phyloP scores from a whole-genome alignment of 441 rosid genomes.

The Adansonia rubrostipa region DNA sequence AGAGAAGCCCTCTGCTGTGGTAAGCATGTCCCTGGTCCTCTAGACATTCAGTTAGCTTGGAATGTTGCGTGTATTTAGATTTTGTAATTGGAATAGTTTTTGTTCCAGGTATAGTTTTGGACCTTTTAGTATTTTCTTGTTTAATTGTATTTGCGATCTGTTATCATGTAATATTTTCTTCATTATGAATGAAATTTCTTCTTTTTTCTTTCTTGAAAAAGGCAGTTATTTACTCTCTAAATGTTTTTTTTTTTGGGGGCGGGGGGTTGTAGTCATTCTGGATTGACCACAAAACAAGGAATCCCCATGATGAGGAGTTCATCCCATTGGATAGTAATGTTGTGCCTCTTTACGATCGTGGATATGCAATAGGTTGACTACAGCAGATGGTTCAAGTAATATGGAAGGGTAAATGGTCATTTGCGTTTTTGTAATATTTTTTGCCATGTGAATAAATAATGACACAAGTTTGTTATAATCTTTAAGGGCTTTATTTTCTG shows the following conservation, averaged over 20 bases:
- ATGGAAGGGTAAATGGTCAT: slow-evolving; percentile 61
- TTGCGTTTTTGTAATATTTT: slow-evolving; percentile 9
- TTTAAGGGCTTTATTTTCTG: neutral
- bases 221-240: slow-evolving; percentile 3
- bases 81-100: slow-evolving; percentile 9
- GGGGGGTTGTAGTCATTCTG: slow-evolving; percentile 72
- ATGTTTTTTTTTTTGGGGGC: slow-evolving; percentile 18
- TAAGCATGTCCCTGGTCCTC: slow-evolving; percentile 44
- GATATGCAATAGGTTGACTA: slow-evolving; percentile 77
- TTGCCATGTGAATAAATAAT: neutral
- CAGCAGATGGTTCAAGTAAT: slow-evolving; percentile 64
- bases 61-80: neutral
- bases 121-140: neutral
- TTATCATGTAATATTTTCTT: neutral
- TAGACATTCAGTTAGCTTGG: slow-evolving; percentile 14
- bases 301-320: slow-evolving; percentile 39
- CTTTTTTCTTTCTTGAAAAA: slow-evolving; percentile 1
- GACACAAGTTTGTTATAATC: neutral
- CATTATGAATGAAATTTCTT: neutral
- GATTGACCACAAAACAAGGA: slow-evolving; percentile 75
- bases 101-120: neutral
- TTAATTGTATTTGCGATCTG: neutral
- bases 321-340: slow-evolving; percentile 52
- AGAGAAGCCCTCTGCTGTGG: slow-evolving; percentile 75
- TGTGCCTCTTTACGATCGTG: slow-evolving; percentile 95